Base-by-base conservation (phyloP, 305 asterid genomes). In the Fraxinus dipetala region DNA sequence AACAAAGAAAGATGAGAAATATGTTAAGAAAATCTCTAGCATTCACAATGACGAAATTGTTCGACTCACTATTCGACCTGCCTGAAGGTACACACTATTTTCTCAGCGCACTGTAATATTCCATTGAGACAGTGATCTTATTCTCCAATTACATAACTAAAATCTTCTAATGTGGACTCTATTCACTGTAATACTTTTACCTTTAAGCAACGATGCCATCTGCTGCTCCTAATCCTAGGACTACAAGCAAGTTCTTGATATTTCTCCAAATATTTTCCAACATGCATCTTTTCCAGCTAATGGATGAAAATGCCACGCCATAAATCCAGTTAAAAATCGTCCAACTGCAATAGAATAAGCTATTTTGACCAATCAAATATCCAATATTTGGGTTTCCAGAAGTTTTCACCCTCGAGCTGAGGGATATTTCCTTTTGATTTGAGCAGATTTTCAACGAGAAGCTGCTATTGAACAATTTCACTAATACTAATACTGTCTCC, bases 401-500 rank as follows among this genome's bases (percentile, higher is more conserved):
- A 77, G n/a, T 80, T 75, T 16, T 75, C 81, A 81, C 36, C 75
- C 72, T 16, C 76, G 74, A 86, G 85, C 73, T 70, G 76, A 78
- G 28, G 75, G 69, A 67, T 76, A 30, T 67, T 69, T 56, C 51
- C 56, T 75, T 80, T 13, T 16, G n/a, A 40, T 32, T 28, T 51
- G 43, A 63, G 59, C 18, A 75, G 5, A 75, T 81, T 8, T 48
- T 22, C 56, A n/a, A 30, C 59, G 36, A 80, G 61, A 45, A 36
- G 1, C 18, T 30, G 72, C 81, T 84, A 82, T 51, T 69, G 78
- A 16, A 78, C 74, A 75, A 77, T 84, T 79, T 78, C 82, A 22
- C 83, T 13, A 76, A 79, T 36, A 77, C 83, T 54, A 20, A 82
- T 79, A 31, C 67, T 74, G 75, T 87, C 88, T 54, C 84, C 86